Evolutionary conservation across 345 rosid genomes (phyloP), one percentile per base, ranked within the genome.

Genomic region (Stellera chamaejasme): DNA sequence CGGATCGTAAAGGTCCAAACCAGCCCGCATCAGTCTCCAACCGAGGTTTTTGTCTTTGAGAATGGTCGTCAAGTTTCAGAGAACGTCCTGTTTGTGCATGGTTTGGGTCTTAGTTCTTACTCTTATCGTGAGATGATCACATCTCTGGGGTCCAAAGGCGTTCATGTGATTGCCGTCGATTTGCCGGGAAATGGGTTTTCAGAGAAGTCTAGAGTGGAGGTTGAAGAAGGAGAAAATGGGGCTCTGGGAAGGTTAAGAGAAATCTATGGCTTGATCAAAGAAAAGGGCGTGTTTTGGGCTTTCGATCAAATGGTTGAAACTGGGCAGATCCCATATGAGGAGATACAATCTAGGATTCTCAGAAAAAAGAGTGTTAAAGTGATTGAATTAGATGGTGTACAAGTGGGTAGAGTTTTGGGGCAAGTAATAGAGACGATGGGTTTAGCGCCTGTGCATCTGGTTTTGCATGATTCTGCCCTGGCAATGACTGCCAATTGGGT

Each of bases 171-270:
- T n/a, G 88, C 85, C n/a, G 36, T 92, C 58, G 98, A 88, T 78
- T 77, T 92, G 60, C 98, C 98, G 12, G 98, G 98, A 46, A 79
- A 72, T 71, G 98, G 98, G 47, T 88, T 92, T 65, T 92, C 98
- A 13, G 98, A 92, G 60, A 86, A 85, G 57, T 72, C 84, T 11
- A 56, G 63, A 49, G 66, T 77, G 32, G 93, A 76, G 55, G 32
- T 70, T 45, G 95, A 77, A 61, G 87, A 77, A 71, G 81, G 78
- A 58, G 76, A 72, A 25, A 55, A 60, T 63, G 95, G 95, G 43
- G 44, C 50, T 62, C 43, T 82, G 0, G 85, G 67, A 69, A 82
- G 81, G 77, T 72, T 92, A 57, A 60, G 66, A 56, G 88, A 84
- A 64, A 93, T 70, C 55, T 85, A 79, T 72, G 66, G 60, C 48